These are phyloP conservation scores for Penicillium glabrum DNA, from an alignment of 2,329 filamentous ascomycete genomes.

Conservation along the genomic window DNA sequence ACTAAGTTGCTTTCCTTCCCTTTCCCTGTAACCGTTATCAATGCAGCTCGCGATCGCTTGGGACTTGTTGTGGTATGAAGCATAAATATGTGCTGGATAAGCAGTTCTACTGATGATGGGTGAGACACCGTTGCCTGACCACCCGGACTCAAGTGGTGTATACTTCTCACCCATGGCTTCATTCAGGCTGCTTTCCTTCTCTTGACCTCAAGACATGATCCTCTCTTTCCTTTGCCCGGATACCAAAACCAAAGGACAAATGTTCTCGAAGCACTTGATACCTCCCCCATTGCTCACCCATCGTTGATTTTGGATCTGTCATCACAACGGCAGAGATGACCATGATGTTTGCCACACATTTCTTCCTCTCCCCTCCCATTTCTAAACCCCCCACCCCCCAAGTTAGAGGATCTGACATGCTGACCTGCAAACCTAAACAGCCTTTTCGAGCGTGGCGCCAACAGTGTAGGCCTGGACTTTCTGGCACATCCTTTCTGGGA, in stretches of 20 bases:
- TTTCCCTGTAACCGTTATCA: constrained; percentile 54
- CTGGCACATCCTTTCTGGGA: constrained; percentile 97
- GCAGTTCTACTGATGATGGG: constrained; percentile 47
- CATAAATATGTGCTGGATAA: constrained; percentile 31
- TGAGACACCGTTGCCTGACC: constrained; percentile 66
- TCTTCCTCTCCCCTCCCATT: constrained; percentile 21
- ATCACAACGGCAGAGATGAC: constrained; percentile 35
- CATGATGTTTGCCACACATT: constrained; percentile 47
- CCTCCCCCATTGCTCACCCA: constrained; percentile 30
- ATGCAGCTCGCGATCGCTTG: constrained; percentile 40
- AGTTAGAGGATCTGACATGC: constrained; percentile 25
- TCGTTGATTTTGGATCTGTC: constrained; percentile 42
- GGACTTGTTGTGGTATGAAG: constrained; percentile 36
- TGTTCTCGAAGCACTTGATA: constrained; percentile 34
- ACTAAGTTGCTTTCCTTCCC: constrained; percentile 64
- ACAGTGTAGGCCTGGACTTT: constrained; percentile 86
- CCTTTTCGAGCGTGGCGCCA: constrained; percentile 86
- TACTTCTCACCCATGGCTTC: constrained; percentile 53
- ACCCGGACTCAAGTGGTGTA: constrained; percentile 43
- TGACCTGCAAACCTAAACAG: constrained; percentile 53
- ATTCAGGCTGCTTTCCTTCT: constrained; percentile 52
- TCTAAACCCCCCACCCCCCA: constrained; percentile 25
- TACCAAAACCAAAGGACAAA: constrained; percentile 25
- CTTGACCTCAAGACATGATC: constrained; percentile 33
- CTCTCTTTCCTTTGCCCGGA: constrained; percentile 20